Percentiles rank a stretch among this genome's conserved stretches.
phyloP scores from a whole-genome alignment of 2,329 filamentous ascomycete genomes.

The Cytospora piceicola region DNA sequence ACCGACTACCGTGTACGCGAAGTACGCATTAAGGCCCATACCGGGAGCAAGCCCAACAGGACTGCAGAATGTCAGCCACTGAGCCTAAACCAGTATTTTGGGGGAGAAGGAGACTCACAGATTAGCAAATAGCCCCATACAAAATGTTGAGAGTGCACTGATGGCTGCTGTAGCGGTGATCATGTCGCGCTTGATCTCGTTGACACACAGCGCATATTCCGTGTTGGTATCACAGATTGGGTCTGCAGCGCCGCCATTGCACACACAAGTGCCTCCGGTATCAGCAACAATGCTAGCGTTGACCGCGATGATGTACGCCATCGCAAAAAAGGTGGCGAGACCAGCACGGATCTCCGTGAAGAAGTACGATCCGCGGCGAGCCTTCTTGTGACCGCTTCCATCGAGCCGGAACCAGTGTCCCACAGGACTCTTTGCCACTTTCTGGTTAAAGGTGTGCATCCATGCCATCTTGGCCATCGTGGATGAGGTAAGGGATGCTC shows the following conservation, averaged over 20 bases:
- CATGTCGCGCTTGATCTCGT: conserved; percentile 72
- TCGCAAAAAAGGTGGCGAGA: conserved; percentile 76
- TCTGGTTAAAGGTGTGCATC: conserved; percentile 55
- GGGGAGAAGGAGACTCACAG: conserved; percentile 50
- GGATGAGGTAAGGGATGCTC: conserved; percentile 1
- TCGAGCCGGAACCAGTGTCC: conserved; percentile 80
- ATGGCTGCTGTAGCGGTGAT: conserved; percentile 87
- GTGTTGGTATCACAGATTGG: conserved; percentile 57
- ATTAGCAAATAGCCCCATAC: conserved; percentile 82
- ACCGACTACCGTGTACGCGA: conserved; percentile 81
- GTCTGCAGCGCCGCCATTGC: conserved; percentile 56
- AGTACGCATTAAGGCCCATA: conserved; percentile 87
- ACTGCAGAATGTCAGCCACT: conserved; percentile 33
- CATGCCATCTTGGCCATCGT: conserved; percentile 48
- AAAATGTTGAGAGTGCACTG: conserved; percentile 76
- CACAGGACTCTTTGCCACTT: conserved; percentile 66
- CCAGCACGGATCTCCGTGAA: conserved; percentile 84
- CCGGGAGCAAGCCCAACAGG: conserved; percentile 74
- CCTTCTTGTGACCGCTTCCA: conserved; percentile 67
- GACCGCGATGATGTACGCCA: conserved; percentile 57
- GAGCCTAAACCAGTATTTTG: background rate
- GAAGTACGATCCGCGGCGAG: conserved; percentile 73
- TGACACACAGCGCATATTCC: conserved; percentile 66
- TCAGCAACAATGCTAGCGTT: conserved; percentile 59
- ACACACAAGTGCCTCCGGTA: conserved; percentile 77